Evolutionary conservation across 2,329 filamentous ascomycete species (phyloP).

Genomic region (Rhinocladiella mackenziei): DNA sequence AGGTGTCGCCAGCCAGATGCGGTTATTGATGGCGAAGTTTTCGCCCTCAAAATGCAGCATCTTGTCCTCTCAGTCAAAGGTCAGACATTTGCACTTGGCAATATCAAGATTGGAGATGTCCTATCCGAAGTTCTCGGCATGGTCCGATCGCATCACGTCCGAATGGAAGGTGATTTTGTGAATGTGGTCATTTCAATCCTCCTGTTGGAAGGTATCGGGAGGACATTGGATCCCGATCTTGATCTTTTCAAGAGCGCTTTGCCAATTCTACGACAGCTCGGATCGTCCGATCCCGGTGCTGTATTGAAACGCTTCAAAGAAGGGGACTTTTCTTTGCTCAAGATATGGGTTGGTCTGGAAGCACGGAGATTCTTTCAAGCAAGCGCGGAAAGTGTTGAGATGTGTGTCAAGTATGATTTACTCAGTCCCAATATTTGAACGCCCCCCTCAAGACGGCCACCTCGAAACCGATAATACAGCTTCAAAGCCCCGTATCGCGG

Average conservation of each 20-base stretch:
- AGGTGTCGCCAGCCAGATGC: constrained; percentile 87
- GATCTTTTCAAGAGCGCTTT: constrained; percentile 83
- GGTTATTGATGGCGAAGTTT: constrained; percentile 83
- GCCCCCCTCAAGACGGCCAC: neutral
- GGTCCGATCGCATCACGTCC: constrained; percentile 87
- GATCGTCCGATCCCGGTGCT: constrained; percentile 66
- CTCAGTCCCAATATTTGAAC: constrained; percentile 51
- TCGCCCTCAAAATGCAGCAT: constrained; percentile 95
- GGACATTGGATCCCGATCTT: constrained; percentile 77
- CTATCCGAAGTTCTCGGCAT: constrained; percentile 84
- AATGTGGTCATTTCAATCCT: constrained; percentile 96
- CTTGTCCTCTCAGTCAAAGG: constrained; percentile 87
- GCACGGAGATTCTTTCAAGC: constrained; percentile 84
- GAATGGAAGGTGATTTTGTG: constrained; percentile 94
- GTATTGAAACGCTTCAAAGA: constrained; percentile 60
- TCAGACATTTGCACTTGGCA: constrained; percentile 83
- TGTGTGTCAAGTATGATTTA: constrained; percentile 85
- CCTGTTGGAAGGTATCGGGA: constrained; percentile 87
- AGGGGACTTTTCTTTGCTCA: constrained; percentile 78
- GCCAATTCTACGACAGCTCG: constrained; percentile 83
- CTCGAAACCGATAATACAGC: too few relatives aligned
- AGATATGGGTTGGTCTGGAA: constrained; percentile 88
- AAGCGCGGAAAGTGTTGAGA: constrained; percentile 82
- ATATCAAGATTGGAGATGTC: constrained; percentile 94
- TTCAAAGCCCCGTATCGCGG: neutral